Conservation (phyloP, 805 yeast genomes). For the Saturnispora hagleri region DNA sequence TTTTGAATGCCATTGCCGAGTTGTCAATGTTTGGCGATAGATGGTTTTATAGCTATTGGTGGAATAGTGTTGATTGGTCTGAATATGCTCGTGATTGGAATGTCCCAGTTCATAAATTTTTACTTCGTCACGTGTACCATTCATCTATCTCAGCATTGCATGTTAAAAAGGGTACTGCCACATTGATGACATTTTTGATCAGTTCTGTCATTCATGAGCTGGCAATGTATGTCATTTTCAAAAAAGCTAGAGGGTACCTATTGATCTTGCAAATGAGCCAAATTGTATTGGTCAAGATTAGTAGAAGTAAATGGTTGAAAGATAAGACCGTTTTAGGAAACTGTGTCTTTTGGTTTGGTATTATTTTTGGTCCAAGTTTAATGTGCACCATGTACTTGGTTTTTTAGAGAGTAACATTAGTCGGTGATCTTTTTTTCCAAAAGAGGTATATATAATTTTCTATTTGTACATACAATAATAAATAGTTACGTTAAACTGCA, state of each 20-base stretch:
- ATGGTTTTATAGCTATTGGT: constrained; percentile 93
- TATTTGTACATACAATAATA: background rate
- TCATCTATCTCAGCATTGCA: constrained; percentile 71
- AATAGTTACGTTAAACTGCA: background rate
- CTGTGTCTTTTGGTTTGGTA: constrained; percentile 83
- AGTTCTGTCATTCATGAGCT: constrained; percentile 84
- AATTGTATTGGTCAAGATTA: constrained; percentile 63
- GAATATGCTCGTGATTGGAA: constrained; percentile 94
- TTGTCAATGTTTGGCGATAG: constrained; percentile 81
- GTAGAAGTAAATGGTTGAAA: constrained; percentile 49
- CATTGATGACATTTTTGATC: constrained; percentile 66
- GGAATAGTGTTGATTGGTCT: constrained; percentile 93
- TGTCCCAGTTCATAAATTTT: constrained; percentile 81
- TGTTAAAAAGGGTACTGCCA: constrained; percentile 58
- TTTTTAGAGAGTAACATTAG: constrained; percentile 32
- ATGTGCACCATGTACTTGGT: constrained; percentile 78
- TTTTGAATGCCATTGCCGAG: constrained; percentile 84
- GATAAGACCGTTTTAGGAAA: constrained; percentile 60
- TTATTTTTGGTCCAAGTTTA: constrained; percentile 81
- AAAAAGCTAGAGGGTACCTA: constrained; percentile 70
- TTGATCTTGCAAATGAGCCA: constrained; percentile 80
- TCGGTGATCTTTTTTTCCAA: background rate
- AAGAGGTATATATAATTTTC: background rate
- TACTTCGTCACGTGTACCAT: constrained; percentile 90
- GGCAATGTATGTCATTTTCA: constrained; percentile 84